Evolutionary conservation across 202 grass and related monocot genomes (phyloP).

Genomic region (Carex arenaria): DNA sequence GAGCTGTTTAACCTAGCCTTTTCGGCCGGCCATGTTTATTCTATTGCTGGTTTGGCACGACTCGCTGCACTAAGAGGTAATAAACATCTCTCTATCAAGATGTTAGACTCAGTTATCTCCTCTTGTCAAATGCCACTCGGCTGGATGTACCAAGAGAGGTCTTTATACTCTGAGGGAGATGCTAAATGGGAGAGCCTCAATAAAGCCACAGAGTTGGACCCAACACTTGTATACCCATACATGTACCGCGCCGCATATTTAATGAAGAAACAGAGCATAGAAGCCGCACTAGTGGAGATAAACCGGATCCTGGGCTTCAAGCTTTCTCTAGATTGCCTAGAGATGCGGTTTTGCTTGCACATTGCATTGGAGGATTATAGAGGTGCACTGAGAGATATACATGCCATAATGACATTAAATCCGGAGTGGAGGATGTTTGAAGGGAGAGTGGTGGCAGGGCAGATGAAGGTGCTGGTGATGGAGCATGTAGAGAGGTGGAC

Average conservation of each 20-base stretch:
- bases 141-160: constrained; percentile 99
- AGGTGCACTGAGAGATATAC: constrained; percentile 80
- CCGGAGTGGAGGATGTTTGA: constrained; percentile 95
- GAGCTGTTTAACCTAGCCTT: constrained; percentile 75
- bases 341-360: constrained; percentile 90
- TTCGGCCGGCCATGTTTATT: constrained; percentile 80
- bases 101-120: constrained; percentile 79
- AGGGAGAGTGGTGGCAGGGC: constrained; percentile 64
- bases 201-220: constrained; percentile 81
- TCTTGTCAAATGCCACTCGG: constrained; percentile 69
- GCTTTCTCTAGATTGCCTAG: constrained; percentile 79
- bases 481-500: constrained; percentile 97
- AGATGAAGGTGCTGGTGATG: constrained; percentile 69
- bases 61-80: constrained; percentile 60
- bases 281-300: constrained; percentile 87
- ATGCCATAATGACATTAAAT: constrained; percentile 80
- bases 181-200: constrained; percentile 80
- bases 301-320: constrained; percentile 91
- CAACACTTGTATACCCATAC: constrained; percentile 89
- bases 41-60: constrained; percentile 73
- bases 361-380: constrained; percentile 93
- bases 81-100: constrained; percentile 79
- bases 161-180: constrained; percentile 77
- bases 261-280: constrained; percentile 88
- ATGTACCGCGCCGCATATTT: constrained; percentile 88